These are phyloP conservation scores for Microbotryum scabiosae DNA, from an alignment of 1,284 basidiomycete genomes.

Conservation along the genomic window DNA sequence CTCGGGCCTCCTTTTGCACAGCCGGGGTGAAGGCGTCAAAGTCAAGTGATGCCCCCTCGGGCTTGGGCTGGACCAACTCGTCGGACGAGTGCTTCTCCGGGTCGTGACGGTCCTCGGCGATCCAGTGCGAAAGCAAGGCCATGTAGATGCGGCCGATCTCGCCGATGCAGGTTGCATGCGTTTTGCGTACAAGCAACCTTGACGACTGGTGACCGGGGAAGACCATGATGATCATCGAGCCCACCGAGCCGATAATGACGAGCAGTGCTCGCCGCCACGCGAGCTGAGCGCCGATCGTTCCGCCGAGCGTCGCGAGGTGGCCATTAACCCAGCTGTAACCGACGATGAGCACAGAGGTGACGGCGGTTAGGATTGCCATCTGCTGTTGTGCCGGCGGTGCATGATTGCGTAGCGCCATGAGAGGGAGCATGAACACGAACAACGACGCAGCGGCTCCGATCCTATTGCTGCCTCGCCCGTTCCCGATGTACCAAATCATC, in stretches of 20 bases:
- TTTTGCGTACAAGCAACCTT: constrained; percentile 17
- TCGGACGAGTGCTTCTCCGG: neutral
- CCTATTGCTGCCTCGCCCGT: constrained; percentile 51
- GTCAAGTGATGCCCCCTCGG: neutral
- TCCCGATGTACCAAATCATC: constrained; percentile 50
- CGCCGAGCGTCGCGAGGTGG: constrained; percentile 23
- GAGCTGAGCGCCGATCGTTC: constrained; percentile 23
- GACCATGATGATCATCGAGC: constrained; percentile 11
- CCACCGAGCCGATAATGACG: constrained; percentile 19
- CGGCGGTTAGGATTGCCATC: constrained; percentile 39
- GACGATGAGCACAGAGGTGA: constrained; percentile 34
- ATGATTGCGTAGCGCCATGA: constrained; percentile 51
- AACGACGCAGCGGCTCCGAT: constrained; percentile 53
- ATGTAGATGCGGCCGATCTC: constrained; percentile 21
- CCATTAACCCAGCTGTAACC: constrained; percentile 32
- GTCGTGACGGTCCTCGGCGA: constrained; percentile 9
- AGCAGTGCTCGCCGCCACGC: constrained; percentile 30
- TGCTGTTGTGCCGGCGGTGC: constrained; percentile 44
- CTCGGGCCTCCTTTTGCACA: constrained; percentile 1
- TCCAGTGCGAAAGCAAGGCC: constrained; percentile 10
- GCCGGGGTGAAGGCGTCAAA: neutral
- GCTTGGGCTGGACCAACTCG: neutral
- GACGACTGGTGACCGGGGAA: constrained; percentile 9
- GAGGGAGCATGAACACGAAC: constrained; percentile 49
- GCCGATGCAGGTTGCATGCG: constrained; percentile 21